Evolutionary conservation across 2,329 filamentous ascomycete species (phyloP).

Genomic region (Ophiognomonia clavigignenti-juglandacearum): DNA sequence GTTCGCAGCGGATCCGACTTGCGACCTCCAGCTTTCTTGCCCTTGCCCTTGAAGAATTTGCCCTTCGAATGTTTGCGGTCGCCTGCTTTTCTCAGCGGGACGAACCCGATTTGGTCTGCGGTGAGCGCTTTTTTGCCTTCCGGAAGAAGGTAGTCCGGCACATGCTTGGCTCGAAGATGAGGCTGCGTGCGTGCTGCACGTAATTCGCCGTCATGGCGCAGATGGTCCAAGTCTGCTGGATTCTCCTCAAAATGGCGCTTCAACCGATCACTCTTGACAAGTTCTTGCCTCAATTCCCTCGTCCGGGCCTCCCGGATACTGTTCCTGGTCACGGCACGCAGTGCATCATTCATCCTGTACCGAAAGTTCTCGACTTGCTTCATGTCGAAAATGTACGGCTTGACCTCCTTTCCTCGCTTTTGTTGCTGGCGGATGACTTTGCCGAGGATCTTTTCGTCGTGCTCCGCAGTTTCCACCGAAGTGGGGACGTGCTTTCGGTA

Average conservation of each 20-base stretch:
- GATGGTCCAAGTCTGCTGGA: conserved; percentile 77
- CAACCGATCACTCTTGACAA: conserved; percentile 90
- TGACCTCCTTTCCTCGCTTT: conserved; percentile 74
- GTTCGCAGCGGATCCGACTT: conserved; percentile 84
- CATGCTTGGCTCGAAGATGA: conserved; percentile 72
- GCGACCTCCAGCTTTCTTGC: conserved; percentile 48
- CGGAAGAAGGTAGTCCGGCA: conserved; percentile 90
- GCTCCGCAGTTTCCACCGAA: conserved; percentile 65
- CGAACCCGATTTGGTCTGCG: conserved; percentile 67
- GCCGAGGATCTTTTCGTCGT: conserved; percentile 79
- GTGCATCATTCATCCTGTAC: conserved; percentile 89
- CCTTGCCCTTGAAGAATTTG: conserved; percentile 37
- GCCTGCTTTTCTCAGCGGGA: conserved; percentile 54
- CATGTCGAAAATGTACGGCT: conserved; percentile 94
- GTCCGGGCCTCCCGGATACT: conserved; percentile 86
- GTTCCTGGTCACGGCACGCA: conserved; percentile 84
- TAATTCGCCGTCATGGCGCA: conserved; percentile 86
- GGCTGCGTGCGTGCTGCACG: conserved; percentile 78
- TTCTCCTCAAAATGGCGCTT: conserved; percentile 97
- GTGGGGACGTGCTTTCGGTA: conserved; percentile 91
- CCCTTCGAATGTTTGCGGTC: conserved; percentile 42
- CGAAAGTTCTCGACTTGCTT: conserved; percentile 88
- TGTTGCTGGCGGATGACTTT: conserved; percentile 76
- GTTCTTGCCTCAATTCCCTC: conserved; percentile 80
- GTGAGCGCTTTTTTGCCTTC: conserved; percentile 67